These are phyloP conservation scores for Talaromyces pinophilus DNA, from an alignment of 2,329 filamentous ascomycete species.

Conservation along the genomic window DNA sequence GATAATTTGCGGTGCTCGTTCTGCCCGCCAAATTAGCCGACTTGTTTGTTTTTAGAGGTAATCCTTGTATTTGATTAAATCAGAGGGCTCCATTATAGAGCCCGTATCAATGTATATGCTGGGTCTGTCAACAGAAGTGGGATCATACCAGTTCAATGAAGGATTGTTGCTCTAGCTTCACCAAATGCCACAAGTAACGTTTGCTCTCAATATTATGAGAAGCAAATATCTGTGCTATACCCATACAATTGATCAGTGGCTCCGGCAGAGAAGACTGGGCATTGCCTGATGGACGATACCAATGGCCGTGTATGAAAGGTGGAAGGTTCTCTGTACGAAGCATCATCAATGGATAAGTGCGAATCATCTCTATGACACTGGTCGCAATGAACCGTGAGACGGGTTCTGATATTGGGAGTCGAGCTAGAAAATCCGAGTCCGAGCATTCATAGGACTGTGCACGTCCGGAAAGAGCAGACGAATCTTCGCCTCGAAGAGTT, in stretches of 20 bases:
- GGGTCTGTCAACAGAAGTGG: no score
- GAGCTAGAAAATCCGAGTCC: background rate
- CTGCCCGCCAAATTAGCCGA: background rate
- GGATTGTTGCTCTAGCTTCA: background rate
- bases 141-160: background rate
- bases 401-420: conserved; percentile 9
- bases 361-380: conserved; percentile 7
- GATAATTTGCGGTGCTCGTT: background rate
- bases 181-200: background rate
- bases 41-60: no score
- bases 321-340: conserved; percentile 11
- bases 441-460: background rate
- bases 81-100: no score
- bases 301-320: conserved; percentile 16
- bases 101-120: no score
- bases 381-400: background rate
- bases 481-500: background rate
- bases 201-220: conserved; percentile 13
- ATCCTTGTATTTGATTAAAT: no score
- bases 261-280: background rate
- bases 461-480: background rate
- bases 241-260: conserved; percentile 14
- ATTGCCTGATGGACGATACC: background rate
- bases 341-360: conserved; percentile 15
- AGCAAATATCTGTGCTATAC: conserved; percentile 11